Conservation (phyloP, 1,284 basidiomycete species). For the Austroboletus novae-zelandiae region DNA sequence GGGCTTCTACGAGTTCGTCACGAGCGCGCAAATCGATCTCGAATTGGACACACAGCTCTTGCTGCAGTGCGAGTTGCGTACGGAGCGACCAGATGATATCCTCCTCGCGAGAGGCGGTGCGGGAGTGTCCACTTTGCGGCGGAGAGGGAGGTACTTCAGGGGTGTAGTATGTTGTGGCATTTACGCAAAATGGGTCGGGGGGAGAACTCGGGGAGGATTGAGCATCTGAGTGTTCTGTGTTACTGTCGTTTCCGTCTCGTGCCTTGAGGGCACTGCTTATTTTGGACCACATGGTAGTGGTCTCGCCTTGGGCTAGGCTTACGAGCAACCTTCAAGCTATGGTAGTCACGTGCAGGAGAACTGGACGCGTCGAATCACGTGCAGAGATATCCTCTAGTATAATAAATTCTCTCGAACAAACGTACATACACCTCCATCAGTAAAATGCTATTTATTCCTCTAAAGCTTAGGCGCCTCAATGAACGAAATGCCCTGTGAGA, state of each 20-base stretch:
- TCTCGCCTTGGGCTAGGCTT: background rate
- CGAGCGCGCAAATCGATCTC: constrained; percentile 68
- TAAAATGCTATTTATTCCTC: constrained; percentile 2
- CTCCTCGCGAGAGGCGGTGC: constrained; percentile 66
- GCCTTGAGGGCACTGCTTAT: constrained; percentile 52
- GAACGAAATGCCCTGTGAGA: constrained; percentile 36
- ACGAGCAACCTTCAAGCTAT: background rate
- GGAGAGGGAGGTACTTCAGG: constrained; percentile 68
- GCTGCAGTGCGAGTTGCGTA: constrained; percentile 67
- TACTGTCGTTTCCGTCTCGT: constrained; percentile 40
- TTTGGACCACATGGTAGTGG: constrained; percentile 57
- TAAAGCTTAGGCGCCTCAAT: constrained; percentile 38
- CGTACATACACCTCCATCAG: constrained; percentile 7
- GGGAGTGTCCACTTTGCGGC: constrained; percentile 49
- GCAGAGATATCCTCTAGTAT: constrained; percentile 11
- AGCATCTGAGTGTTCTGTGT: constrained; percentile 36
- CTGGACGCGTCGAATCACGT: constrained; percentile 30
- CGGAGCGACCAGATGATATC: constrained; percentile 66
- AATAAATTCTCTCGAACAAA: background rate
- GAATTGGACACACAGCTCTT: constrained; percentile 68
- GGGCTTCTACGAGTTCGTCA: constrained; percentile 64
- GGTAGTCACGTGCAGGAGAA: constrained; percentile 29
- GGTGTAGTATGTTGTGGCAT: constrained; percentile 74
- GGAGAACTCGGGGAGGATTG: constrained; percentile 40
- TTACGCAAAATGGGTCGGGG: constrained; percentile 68